phyloP scores from a whole-genome alignment of 1,284 basidiomycete genomes.

The Pisolithus thermaeus region DNA sequence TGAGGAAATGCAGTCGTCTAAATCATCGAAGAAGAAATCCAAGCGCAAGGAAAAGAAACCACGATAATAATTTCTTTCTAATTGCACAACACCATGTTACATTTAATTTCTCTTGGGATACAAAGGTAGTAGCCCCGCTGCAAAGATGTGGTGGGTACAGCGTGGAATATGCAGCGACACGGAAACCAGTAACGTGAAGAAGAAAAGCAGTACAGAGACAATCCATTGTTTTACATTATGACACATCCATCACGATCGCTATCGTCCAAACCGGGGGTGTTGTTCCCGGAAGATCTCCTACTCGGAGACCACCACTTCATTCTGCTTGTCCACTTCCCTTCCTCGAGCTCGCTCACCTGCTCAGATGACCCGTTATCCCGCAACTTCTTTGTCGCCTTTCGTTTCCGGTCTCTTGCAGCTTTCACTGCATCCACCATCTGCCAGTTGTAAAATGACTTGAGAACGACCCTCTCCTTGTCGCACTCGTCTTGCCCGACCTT shows the following conservation, averaged over 20 bases:
- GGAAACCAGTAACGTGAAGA: conserved; percentile 8
- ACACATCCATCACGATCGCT: conserved; percentile 38
- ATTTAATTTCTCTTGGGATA: conserved; percentile 12
- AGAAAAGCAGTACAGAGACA: conserved; percentile 20
- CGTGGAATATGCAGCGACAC: neutral
- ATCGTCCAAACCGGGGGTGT: conserved; percentile 25
- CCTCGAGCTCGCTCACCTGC: conserved; percentile 23
- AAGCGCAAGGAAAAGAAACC: conserved; percentile 19
- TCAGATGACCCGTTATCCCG: conserved; percentile 32
- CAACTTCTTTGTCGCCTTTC: conserved; percentile 40
- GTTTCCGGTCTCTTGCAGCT: conserved; percentile 55
- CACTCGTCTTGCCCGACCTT: conserved; percentile 72
- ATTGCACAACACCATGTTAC: conserved; percentile 7
- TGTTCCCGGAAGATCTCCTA: conserved; percentile 19
- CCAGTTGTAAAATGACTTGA: conserved; percentile 88
- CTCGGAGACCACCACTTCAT: conserved; percentile 22
- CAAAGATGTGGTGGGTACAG: neutral
- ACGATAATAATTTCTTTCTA: conserved; percentile 1
- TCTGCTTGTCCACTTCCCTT: conserved; percentile 9
- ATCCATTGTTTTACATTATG: conserved; percentile 36
- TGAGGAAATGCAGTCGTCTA: conserved; percentile 11
- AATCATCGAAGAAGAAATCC: conserved; percentile 16
- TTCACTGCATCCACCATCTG: conserved; percentile 72
- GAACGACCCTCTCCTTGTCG: conserved; percentile 60
- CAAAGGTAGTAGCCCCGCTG: conserved; percentile 14